These are phyloP conservation scores for Paratrypanosoma confusum DNA, from an alignment of 208 protist genomes.

Conservation along the genomic window DNA sequence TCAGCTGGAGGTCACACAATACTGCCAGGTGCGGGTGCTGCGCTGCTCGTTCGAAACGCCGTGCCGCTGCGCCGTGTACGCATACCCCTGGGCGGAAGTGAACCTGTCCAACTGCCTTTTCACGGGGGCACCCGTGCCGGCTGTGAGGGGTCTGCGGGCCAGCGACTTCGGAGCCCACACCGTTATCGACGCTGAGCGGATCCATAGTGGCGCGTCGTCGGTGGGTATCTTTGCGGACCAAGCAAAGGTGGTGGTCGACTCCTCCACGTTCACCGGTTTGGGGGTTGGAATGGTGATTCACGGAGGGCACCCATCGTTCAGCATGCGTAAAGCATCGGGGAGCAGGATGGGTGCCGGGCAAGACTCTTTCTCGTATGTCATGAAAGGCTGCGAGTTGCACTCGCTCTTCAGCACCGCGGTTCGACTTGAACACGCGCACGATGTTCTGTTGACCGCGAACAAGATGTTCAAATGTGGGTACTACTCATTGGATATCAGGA, in stretches of 20 bases:
- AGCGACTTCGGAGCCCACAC: background rate
- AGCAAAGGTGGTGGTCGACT: conserved; percentile 17
- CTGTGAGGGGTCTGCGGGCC: background rate
- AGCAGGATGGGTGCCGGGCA: too few relatives aligned
- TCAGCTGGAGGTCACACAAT: conserved; percentile 69
- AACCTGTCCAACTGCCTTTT: conserved; percentile 62
- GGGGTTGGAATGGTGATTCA: conserved; percentile 26
- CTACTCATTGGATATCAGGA: conserved; percentile 66
- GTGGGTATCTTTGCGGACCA: conserved; percentile 52
- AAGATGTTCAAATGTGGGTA: conserved; percentile 51
- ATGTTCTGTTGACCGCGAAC: conserved; percentile 39
- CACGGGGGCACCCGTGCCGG: conserved; percentile 19
- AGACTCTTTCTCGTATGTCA: background rate
- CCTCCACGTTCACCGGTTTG: conserved; percentile 20
- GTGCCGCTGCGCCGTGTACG: conserved; percentile 40
- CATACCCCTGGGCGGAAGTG: conserved; percentile 42
- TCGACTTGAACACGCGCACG: conserved; percentile 37
- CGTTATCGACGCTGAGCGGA: background rate
- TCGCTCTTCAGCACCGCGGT: conserved; percentile 47
- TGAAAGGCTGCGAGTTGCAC: conserved; percentile 36
- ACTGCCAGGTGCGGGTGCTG: conserved; percentile 53
- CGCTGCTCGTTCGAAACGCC: conserved; percentile 71
- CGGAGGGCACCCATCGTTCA: conserved; percentile 7
- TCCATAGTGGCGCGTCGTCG: background rate
- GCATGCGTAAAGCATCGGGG: conserved; percentile 4